A percentile compares a stretch with the other conserved stretches of the same genome.
phyloP scores from a whole-genome alignment of 495 filamentous ascomycete species.

The Paragyromitra xinjiangensis region DNA sequence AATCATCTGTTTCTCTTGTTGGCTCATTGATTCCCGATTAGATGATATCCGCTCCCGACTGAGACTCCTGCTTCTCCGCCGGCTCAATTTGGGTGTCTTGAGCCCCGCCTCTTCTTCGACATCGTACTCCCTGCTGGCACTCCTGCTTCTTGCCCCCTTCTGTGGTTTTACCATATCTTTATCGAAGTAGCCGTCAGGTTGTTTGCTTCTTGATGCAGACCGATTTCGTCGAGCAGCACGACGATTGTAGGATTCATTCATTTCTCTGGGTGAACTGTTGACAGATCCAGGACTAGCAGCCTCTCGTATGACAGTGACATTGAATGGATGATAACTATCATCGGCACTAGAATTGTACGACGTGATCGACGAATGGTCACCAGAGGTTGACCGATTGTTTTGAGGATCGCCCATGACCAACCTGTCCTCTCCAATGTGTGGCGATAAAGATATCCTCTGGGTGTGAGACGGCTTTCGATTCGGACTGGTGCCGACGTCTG shows the following conservation, averaged over 20 bases:
- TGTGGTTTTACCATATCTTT: conserved; percentile 40
- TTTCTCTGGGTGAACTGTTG: conserved; percentile 50
- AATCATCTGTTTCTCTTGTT: conserved; percentile 73
- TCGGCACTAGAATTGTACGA: conserved; percentile 52
- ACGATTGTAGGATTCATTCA: conserved; percentile 50
- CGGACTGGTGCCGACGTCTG: conserved; percentile 49
- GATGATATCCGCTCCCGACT: conserved; percentile 72
- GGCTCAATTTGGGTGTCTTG: conserved; percentile 52
- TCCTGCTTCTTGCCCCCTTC: conserved; percentile 53
- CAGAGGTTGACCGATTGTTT: conserved; percentile 52
- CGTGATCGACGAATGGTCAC: conserved; percentile 55
- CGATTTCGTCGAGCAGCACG: conserved; percentile 52
- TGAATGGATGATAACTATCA: conserved; percentile 50
- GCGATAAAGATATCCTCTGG: conserved; percentile 54
- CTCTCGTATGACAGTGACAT: conserved; percentile 55
- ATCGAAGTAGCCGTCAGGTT: conserved; percentile 48
- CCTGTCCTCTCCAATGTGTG: conserved; percentile 55
- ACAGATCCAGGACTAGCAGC: conserved; percentile 50
- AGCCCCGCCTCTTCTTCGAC: conserved; percentile 58
- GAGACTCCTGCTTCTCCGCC: conserved; percentile 72
- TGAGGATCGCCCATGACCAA: conserved; percentile 52
- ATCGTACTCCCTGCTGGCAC: conserved; percentile 63
- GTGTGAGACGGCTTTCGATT: conserved; percentile 54
- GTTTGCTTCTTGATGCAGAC: conserved; percentile 47
- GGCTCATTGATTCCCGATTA: conserved; percentile 60